phyloP scores from a whole-genome alignment of 179 eudicot genomes.

The Heliamphora pulchella region DNA sequence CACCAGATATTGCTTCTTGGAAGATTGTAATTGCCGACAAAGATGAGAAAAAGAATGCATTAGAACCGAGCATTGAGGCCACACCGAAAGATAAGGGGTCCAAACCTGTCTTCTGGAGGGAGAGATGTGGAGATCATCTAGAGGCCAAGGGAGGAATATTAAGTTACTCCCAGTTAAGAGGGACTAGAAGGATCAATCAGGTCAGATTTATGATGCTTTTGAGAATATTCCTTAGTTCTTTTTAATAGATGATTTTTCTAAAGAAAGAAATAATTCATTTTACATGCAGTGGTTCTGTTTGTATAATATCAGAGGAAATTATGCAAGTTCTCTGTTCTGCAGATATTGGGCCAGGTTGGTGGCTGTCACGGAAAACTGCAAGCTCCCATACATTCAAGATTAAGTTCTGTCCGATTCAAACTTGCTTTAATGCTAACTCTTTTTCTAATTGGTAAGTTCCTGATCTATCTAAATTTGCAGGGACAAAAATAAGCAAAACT shows the following conservation, averaged over 20 bases:
- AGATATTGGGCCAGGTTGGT: constrained; percentile 39
- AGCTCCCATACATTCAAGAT: constrained; percentile 28
- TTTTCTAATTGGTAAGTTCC: constrained; percentile 58
- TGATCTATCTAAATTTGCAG: neutral
- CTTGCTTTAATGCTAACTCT: constrained; percentile 53
- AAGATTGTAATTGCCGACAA: constrained; percentile 43
- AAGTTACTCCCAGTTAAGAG: constrained; percentile 28
- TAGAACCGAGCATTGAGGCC: constrained; percentile 27
- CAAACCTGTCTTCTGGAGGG: constrained; percentile 23
- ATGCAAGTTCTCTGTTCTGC: constrained; percentile 22
- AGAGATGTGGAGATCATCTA: constrained; percentile 21
- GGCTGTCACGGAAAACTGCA: constrained; percentile 41
- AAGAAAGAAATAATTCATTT: neutral
- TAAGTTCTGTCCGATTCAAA: constrained; percentile 37
- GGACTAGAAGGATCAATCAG: constrained; percentile 46
- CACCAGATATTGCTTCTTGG: constrained; percentile 35
- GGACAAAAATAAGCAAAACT: neutral
- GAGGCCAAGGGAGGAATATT: constrained; percentile 24
- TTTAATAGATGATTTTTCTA: neutral
- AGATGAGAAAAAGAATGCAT: constrained; percentile 25
- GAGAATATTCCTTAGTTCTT: neutral
- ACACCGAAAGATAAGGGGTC: constrained; percentile 68
- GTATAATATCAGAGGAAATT: constrained; percentile 6
- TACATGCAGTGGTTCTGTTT: constrained; percentile 4
- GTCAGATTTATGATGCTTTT: constrained; percentile 27